Evolutionary conservation across 768 basidiomycete genomes (phyloP), one percentile per base, ranked within the genome.

Genomic region (Russula olivacea): DNA sequence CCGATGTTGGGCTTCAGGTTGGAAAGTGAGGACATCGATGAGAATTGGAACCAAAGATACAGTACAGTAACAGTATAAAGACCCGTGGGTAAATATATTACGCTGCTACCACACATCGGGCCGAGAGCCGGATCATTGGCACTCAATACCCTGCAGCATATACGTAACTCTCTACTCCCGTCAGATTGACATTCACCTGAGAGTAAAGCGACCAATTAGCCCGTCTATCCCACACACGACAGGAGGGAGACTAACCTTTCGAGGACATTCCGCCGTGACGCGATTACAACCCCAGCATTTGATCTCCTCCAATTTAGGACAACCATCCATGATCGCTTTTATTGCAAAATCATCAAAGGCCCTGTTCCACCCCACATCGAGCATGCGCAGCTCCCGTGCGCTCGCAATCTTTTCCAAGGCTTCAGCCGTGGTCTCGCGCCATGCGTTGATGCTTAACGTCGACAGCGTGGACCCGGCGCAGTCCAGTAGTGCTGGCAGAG

Each of bases 301-400:
- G 66, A 87, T 69, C 40, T 77, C 76, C 60, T 72, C 66, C 23
- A 87, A 61, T 25, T 74, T 69, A 0, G 70, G 56, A 58, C 81
- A 80, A 1, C 70, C 74, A 14, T 81, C 77, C 48, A 93, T 69
- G 67, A 93, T 75, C 15, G 76, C 81, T 73, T 90, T 87, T 65
- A 98, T 75, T 3, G 88, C 79, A 69, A 89, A 94, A 73, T 98
- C 89, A 62, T 94, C 88, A 45, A 90, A 79, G 23, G 82, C 80
- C 53, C 95, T 77, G 68, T 93, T 93, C 83, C 89, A 98, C 1
- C 94, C 88, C 2, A 94, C 74, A 70, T 98, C 90, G 45, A 98
- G 65, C 70, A 76, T 79, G 68, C 71, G 74, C 70, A 96, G 65
- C 40, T 79, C 74, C 3, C 67, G 70, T 17, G 73, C 77, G 11